A percentile compares a stretch with the other conserved stretches of the same genome.
Evolutionary conservation across 768 basidiomycete genomes (phyloP).

Genomic region (Strobilomyces dryophilus): DNA sequence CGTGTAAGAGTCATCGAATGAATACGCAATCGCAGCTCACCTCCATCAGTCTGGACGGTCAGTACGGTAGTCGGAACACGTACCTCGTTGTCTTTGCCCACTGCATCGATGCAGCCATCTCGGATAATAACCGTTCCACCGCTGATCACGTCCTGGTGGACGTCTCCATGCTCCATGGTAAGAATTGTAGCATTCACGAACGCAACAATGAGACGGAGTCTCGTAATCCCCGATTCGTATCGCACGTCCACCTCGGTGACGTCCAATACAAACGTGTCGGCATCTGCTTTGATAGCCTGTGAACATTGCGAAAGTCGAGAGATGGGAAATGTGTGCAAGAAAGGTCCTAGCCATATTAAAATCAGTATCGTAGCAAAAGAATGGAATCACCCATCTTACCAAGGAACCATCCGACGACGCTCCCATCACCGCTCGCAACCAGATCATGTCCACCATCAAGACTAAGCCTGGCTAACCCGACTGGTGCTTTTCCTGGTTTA

Average conservation of each 20-base stretch:
- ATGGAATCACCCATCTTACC: constrained; percentile 38
- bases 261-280: constrained; percentile 53
- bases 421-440: constrained; percentile 60
- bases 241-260: constrained; percentile 56
- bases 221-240: constrained; percentile 57
- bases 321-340: constrained; percentile 52
- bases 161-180: constrained; percentile 59
- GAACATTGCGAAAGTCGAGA: constrained; percentile 48
- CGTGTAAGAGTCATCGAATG: neutral
- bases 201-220: constrained; percentile 55
- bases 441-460: constrained; percentile 73
- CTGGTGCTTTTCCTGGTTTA: constrained; percentile 63
- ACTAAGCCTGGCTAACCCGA: constrained; percentile 57
- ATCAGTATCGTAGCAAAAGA: neutral
- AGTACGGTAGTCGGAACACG: constrained; percentile 37
- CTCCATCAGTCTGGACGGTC: constrained; percentile 57
- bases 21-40: constrained; percentile 32
- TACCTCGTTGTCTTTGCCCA: constrained; percentile 35
- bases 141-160: constrained; percentile 45
- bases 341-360: constrained; percentile 15
- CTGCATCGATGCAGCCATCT: constrained; percentile 55
- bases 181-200: constrained; percentile 67
- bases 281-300: constrained; percentile 45
- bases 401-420: constrained; percentile 68
- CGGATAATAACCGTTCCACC: constrained; percentile 51